phyloP scores from a whole-genome alignment of 140 eudicot species.

The Ambrosia hybrid region DNA sequence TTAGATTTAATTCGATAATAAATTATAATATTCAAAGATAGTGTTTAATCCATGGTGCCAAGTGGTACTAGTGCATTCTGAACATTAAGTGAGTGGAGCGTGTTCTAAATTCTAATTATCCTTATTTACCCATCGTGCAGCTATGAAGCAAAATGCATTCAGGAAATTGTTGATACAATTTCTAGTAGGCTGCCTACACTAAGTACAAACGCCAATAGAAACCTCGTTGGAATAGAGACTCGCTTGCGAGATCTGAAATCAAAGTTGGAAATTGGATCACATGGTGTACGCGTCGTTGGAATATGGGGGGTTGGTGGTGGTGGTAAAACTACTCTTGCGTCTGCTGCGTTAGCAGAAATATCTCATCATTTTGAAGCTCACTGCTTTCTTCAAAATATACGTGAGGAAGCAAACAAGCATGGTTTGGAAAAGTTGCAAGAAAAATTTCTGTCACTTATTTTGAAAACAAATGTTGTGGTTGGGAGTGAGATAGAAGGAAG shows the following conservation, averaged over 20 bases:
- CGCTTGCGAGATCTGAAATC: constrained; percentile 15
- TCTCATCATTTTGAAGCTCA: constrained; percentile 21
- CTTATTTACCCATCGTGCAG: not conserved
- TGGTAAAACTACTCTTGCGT: constrained; percentile 32
- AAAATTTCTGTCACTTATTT: constrained; percentile 7
- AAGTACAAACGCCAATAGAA: not conserved
- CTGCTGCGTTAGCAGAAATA: constrained; percentile 5
- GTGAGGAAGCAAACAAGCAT: constrained; percentile 13
- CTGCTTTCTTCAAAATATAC: constrained; percentile 16
- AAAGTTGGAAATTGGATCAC: not conserved
- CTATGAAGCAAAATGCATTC: constrained; percentile 18
- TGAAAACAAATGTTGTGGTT: not conserved
- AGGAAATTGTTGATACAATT: constrained; percentile 10
- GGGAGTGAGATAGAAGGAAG: constrained; percentile 7
- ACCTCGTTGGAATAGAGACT: constrained; percentile 18
- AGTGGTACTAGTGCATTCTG: not conserved
- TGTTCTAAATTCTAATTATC: not conserved
- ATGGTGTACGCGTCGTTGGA: constrained; percentile 25
- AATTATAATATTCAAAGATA: too few relatives aligned
- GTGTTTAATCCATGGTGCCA: not conserved
- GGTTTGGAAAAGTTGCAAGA: constrained; percentile 4
- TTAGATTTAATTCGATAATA: too few relatives aligned
- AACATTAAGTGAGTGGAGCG: not conserved
- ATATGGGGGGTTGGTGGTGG: constrained; percentile 38
- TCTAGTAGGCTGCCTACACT: not conserved